Evolutionary conservation across 1,139 yeast genomes (phyloP).

Genomic region (Diutina scorzettiae): DNA sequence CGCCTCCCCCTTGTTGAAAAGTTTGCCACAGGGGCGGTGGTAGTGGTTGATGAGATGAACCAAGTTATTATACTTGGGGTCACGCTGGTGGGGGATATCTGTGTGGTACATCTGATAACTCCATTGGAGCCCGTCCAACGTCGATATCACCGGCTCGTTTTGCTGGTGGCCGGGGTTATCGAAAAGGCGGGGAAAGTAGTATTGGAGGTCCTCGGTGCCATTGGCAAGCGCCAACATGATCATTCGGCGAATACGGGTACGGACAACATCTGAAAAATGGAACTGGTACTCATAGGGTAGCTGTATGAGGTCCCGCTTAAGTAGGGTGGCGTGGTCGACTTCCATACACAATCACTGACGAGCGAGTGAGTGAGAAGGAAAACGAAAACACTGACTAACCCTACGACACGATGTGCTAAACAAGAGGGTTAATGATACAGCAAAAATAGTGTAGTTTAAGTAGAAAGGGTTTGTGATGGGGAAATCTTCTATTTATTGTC

Average conservation of each 20-base stretch:
- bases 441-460: no score
- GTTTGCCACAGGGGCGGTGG: conserved; percentile 65
- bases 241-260: conserved; percentile 34
- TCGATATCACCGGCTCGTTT: conserved; percentile 1
- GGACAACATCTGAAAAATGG: conserved; percentile 21
- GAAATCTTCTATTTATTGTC: no score
- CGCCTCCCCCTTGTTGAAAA: conserved; percentile 76
- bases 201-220: conserved; percentile 35
- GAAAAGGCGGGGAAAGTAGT: conserved; percentile 35
- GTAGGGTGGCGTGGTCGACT: not conserved
- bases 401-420: no score
- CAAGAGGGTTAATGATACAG: no score
- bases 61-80: conserved; percentile 20
- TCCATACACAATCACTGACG: no score
- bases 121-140: conserved; percentile 16
- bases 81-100: conserved; percentile 34
- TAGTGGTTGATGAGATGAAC: conserved; percentile 21
- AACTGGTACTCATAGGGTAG: conserved; percentile 25
- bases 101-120: conserved; percentile 16
- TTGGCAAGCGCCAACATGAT: conserved; percentile 40
- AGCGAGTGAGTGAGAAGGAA: no score
- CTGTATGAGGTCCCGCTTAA: conserved; percentile 20
- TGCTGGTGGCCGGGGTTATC: conserved; percentile 4
- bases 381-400: no score
- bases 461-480: no score